These are phyloP conservation scores for Kazachstania kunashirensis DNA, from an alignment of 805 yeast species.

Conservation along the genomic window DNA sequence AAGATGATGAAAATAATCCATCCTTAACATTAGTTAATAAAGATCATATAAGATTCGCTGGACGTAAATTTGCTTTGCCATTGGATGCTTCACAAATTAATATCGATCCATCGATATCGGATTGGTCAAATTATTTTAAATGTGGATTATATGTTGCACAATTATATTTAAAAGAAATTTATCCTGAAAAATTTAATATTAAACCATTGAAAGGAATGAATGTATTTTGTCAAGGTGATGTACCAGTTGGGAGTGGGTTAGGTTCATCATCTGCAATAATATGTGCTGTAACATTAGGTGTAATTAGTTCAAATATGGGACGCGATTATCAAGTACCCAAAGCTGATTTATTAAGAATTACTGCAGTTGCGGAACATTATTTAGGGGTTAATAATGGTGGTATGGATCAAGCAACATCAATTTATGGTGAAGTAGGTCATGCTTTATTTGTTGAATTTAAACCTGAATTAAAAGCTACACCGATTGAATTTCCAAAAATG, in stretches of 20 bases:
- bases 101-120: constrained; percentile 41
- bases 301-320: constrained; percentile 43
- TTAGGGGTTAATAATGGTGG: constrained; percentile 76
- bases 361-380: constrained; percentile 59
- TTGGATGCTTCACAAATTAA: constrained; percentile 32
- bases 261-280: constrained; percentile 67
- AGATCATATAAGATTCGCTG: constrained; percentile 28
- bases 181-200: constrained; percentile 21
- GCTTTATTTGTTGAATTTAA: constrained; percentile 52
- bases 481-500: constrained; percentile 45
- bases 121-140: constrained; percentile 60
- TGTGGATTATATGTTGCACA: constrained; percentile 56
- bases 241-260: constrained; percentile 66
- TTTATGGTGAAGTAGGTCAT: constrained; percentile 50
- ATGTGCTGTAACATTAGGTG: constrained; percentile 52
- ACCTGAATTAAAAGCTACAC: constrained; percentile 46
- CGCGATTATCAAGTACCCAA: constrained; percentile 33
- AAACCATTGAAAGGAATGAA: constrained; percentile 38
- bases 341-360: constrained; percentile 45
- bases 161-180: constrained; percentile 32
- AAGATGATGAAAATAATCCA: constrained; percentile 11
- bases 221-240: constrained; percentile 50
- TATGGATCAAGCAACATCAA: constrained; percentile 67
- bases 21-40: constrained; percentile 31
- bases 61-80: constrained; percentile 33